A percentile compares a stretch with the other conserved stretches of the same genome.
Conservation (phyloP, 305 asterid species). For the Fraxinus nigra region DNA sequence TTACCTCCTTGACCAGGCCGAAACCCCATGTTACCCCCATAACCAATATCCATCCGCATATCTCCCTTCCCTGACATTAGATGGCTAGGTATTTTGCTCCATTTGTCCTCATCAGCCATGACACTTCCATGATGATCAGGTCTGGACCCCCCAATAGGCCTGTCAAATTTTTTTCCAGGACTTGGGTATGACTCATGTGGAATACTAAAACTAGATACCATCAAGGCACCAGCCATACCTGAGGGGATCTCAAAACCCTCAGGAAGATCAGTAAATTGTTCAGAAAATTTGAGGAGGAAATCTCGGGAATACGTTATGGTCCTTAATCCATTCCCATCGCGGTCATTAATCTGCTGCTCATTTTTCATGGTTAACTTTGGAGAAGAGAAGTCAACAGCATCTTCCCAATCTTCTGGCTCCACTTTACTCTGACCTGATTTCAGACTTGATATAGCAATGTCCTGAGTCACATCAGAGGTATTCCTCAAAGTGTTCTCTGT, state of each 20-base stretch:
- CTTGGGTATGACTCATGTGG: slow-evolving; percentile 45
- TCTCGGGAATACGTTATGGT: slow-evolving; percentile 37
- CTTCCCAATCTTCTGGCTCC: slow-evolving; percentile 97
- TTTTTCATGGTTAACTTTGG: slow-evolving; percentile 48
- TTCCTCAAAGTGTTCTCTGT: slow-evolving; percentile 34
- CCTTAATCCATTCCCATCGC: slow-evolving; percentile 37
- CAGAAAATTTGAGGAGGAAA: slow-evolving; percentile 33
- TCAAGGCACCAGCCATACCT: slow-evolving; percentile 40
- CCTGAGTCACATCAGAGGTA: slow-evolving; percentile 34
- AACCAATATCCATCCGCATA: slow-evolving; percentile 37
- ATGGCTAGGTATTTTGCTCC: slow-evolving; percentile 45
- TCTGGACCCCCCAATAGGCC: slow-evolving; percentile 40
- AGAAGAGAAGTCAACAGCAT: slow-evolving; percentile 68
- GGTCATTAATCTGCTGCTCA: slow-evolving; percentile 34
- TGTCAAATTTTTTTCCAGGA: slow-evolving; percentile 60
- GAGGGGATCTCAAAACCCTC: slow-evolving; percentile 24
- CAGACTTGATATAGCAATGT: slow-evolving; percentile 34
- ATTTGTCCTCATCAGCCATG: slow-evolving; percentile 53
- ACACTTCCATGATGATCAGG: slow-evolving; percentile 52
- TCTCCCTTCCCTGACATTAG: slow-evolving; percentile 38
- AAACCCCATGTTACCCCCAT: slow-evolving; percentile 35
- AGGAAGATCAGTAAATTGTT: slow-evolving; percentile 34
- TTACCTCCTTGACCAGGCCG: slow-evolving; percentile 53
- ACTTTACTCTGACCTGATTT: slow-evolving; percentile 43
- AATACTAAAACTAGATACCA: slow-evolving; percentile 29